Percentiles rank a stretch among this genome's conserved stretches.
These are phyloP conservation scores for Zygosaccharomyces pseudobailii DNA, from an alignment of 1,139 yeast genomes.

Conservation along the genomic window DNA sequence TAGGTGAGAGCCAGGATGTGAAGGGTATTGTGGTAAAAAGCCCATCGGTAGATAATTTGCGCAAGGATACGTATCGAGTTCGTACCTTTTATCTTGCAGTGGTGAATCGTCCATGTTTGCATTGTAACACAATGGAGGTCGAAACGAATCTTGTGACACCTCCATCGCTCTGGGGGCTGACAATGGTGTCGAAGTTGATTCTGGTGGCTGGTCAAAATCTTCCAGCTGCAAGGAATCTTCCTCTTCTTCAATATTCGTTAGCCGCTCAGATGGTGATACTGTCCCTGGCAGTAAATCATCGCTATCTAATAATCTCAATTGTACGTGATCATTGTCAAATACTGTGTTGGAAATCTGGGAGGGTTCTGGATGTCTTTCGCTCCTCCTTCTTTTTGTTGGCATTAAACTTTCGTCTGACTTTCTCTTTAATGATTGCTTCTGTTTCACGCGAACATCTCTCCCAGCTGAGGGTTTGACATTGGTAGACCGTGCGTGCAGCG, in stretches of 20 bases:
- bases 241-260: slow-evolving; percentile 9
- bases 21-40: not conserved
- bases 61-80: not conserved
- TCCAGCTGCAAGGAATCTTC: slow-evolving; percentile 32
- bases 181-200: slow-evolving; percentile 37
- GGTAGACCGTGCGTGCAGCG: slow-evolving; percentile 12
- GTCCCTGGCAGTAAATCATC: slow-evolving; percentile 4
- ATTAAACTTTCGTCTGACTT: not conserved
- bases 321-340: slow-evolving; percentile 11
- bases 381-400: slow-evolving; percentile 6
- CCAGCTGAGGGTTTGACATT: slow-evolving; percentile 6
- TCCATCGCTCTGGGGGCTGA: not conserved
- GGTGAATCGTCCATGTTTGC: slow-evolving; percentile 5
- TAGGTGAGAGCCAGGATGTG: not conserved
- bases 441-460: slow-evolving; percentile 2
- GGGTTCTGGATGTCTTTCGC: not conserved
- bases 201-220: slow-evolving; percentile 36
- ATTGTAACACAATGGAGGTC: not conserved
- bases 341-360: slow-evolving; percentile 4
- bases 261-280: slow-evolving; percentile 12
- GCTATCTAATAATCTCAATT: slow-evolving; percentile 3
- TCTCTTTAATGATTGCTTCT: slow-evolving; percentile 1
- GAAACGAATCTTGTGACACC: not conserved
- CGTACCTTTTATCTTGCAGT: slow-evolving; percentile 1
- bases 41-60: slow-evolving; percentile 4